Evolutionary conservation across 352 stramenopile genomes (phyloP), one percentile per base, ranked within the genome.

Genomic region (Pythium aristosporum): DNA sequence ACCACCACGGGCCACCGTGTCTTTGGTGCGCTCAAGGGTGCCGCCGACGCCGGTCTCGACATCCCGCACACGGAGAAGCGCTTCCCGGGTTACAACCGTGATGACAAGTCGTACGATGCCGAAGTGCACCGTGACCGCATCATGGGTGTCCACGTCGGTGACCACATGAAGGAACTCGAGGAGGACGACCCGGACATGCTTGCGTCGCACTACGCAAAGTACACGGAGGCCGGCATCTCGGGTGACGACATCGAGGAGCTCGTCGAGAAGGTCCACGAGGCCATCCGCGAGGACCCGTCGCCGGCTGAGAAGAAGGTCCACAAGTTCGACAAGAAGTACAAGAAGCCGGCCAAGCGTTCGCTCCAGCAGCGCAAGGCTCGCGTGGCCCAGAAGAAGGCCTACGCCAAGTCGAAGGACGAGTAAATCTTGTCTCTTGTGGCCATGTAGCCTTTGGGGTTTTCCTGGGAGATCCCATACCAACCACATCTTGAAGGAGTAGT

Each of bases 151-250:
- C 96, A 99, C 82, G 86, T 99, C 28, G 87, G 88, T 51, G 97
- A 99, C 76, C 98, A 99, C 93, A 99, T 99, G 97, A 97, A 99
- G 80, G 97, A 99, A 76, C 87, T 99, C 23, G 96, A 99, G 82
- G 97, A 99, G 77, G 97, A 99, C 75, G 97, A 99, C 84, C 96
- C 98, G 55, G 93, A 98, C 69, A 98, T 98, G 81, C 98, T 98
- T 84, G 91, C 97, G 41, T 80, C 94, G 69, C 96, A 99, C 76
- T 99, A 99, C 80, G 94, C 96, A 41, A 77, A 89, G 61, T 99
- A 98, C 88, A 88, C 98, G 71, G 89, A 89, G 61, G 87, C 92
- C n/a, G 94, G 92, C 44, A 79, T 99, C 49, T 80, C 82, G 44
- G 85, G 92, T 47, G 97, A 99, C 75, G 92, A 98, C 61, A 86